These are phyloP conservation scores for Claviceps cyperi DNA, from an alignment of 2,329 filamentous ascomycete genomes.

Conservation along the genomic window DNA sequence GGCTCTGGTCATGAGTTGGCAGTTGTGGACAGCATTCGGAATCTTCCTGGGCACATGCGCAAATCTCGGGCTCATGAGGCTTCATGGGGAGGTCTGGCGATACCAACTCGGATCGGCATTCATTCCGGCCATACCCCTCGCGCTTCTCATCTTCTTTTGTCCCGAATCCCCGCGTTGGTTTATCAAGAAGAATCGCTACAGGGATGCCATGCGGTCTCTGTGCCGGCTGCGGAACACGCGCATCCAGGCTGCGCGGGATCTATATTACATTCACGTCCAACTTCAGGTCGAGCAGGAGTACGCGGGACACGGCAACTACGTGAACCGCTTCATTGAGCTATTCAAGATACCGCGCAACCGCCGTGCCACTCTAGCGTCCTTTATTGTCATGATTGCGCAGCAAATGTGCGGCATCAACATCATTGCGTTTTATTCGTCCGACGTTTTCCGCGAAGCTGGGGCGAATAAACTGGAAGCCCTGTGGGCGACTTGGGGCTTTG, in stretches of 20 bases:
- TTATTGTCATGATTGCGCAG: constrained; percentile 66
- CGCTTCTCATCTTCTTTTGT: constrained; percentile 48
- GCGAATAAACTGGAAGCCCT: constrained; percentile 40
- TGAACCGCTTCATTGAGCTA: constrained; percentile 47
- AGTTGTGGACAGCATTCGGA: constrained; percentile 52
- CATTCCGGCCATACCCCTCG: constrained; percentile 41
- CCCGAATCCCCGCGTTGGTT: constrained; percentile 52
- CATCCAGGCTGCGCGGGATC: constrained; percentile 44
- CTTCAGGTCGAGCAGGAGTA: constrained; percentile 44
- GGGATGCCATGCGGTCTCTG: constrained; percentile 43
- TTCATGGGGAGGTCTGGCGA: constrained; percentile 36
- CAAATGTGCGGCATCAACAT: constrained; percentile 61
- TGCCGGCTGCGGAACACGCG: constrained; percentile 35
- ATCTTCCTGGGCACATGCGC: constrained; percentile 47
- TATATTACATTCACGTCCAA: constrained; percentile 51
- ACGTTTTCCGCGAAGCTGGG: constrained; percentile 44
- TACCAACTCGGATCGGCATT: constrained; percentile 51
- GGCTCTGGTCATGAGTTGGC: constrained; percentile 70
- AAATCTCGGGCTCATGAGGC: constrained; percentile 33
- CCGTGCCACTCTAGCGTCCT: constrained; percentile 61
- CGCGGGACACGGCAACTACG: constrained; percentile 37
- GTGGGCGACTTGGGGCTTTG: constrained; percentile 43
- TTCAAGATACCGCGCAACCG: constrained; percentile 57
- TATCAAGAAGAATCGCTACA: constrained; percentile 50
- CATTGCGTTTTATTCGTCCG: constrained; percentile 61